Conservation (phyloP, 495 filamentous ascomycete species). For the Penicillium malachiteum region DNA sequence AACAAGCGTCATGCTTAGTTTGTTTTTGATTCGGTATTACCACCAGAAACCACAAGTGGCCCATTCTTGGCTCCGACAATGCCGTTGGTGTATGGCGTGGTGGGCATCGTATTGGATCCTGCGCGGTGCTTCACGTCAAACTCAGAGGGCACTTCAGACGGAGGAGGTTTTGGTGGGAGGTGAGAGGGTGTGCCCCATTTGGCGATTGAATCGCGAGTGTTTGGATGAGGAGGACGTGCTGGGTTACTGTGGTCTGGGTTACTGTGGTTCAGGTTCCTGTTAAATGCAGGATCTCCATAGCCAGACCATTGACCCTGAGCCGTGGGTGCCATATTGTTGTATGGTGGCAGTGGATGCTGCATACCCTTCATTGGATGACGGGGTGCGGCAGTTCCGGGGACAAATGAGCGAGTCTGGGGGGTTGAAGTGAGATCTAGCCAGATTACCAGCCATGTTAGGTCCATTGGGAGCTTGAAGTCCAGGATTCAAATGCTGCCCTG, state of each 20-base stretch:
- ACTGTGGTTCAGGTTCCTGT: slow-evolving; percentile 15
- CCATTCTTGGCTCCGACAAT: slow-evolving; percentile 30
- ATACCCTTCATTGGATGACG: slow-evolving; percentile 33
- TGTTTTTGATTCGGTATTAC: slow-evolving; percentile 22
- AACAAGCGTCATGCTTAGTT: slow-evolving; percentile 19
- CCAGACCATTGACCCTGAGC: slow-evolving; percentile 34
- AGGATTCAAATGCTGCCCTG: slow-evolving; percentile 63
- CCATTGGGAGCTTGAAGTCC: slow-evolving; percentile 59
- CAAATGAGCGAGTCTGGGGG: slow-evolving; percentile 88
- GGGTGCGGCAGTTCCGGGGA: slow-evolving; percentile 50
- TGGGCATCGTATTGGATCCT: slow-evolving; percentile 15
- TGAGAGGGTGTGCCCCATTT: slow-evolving; percentile 58
- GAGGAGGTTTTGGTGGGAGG: slow-evolving; percentile 55
- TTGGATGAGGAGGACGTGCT: slow-evolving; percentile 20
- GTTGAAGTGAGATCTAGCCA: slow-evolving; percentile 82
- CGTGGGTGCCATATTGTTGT: slow-evolving; percentile 25
- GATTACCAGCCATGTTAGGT: slow-evolving; percentile 79
- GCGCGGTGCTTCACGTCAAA: slow-evolving; percentile 40
- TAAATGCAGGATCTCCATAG: slow-evolving; percentile 33
- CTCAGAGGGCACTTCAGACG: slow-evolving; percentile 49
- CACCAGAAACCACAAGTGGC: slow-evolving; percentile 47
- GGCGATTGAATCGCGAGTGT: slow-evolving; percentile 42
- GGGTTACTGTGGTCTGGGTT: slow-evolving; percentile 11
- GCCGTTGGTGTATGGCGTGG: slow-evolving; percentile 26
- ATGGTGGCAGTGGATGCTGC: slow-evolving; percentile 34